Evolutionary conservation across 139 green algal species (phyloP), one percentile per base, ranked within the genome.

Genomic region (Chlamydomonas eustigma): DNA sequence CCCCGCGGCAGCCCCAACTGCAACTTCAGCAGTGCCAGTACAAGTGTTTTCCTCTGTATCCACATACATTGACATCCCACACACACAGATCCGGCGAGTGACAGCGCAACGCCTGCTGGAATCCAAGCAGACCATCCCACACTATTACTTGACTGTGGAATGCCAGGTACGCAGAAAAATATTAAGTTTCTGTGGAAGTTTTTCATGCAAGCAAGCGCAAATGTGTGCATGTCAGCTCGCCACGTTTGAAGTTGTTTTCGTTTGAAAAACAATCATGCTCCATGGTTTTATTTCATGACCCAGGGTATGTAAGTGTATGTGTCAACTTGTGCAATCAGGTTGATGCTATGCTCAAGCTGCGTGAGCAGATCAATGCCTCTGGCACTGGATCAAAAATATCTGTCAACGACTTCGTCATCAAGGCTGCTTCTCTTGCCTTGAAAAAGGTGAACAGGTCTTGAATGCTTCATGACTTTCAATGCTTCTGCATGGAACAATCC

Each of bases 381-480:
- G 92, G 91, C 5, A 28, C 44, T 12, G 84, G 81, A n/a, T 66
- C 66, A 4, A 89, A 89, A 63, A 34, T 97, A 18, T 95, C 88
- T 0, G 87, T 98, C 22, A 98, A 98, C 75, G 95, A 98, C 82
- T 97, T 93, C 66, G 84, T 98, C 18, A 72, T 98, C 50, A 92
- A 93, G 64, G 95, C 95, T 0, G 44, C 44, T 12, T 58, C 58
- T 37, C 80, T 93, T 81, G 84, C 94, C 2, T 81, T 94, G 71
- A 89, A 82, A 39, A 87, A 92, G 76, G 92, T 98, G 50, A 5
- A 22, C 18, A 70, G 24, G 50, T 18, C 50, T 18, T 24, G 50
- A 18, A 18, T 24, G 22, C 50, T 24, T 24, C 50, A 18, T 24
- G 22, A 18, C 50, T 24, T 24, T 24, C 50, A 18, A 18, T 24